Evolutionary conservation across 495 filamentous ascomycete species (phyloP).

Genomic region (Talaromyces proteolyticus): DNA sequence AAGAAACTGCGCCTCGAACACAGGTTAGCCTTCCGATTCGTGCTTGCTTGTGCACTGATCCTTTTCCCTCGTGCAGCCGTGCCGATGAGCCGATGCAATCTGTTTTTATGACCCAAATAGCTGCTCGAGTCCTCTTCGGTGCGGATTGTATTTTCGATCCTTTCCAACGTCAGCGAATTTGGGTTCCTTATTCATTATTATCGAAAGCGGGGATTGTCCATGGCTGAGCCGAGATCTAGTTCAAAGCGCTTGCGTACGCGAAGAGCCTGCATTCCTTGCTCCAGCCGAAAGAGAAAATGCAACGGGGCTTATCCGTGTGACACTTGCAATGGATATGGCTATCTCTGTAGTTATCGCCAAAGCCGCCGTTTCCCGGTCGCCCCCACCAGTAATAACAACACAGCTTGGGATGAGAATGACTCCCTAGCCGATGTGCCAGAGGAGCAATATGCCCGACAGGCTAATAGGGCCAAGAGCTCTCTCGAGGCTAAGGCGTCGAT

Average conservation of each 20-base stretch:
- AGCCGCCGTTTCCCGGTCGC: background rate
- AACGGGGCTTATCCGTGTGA: background rate
- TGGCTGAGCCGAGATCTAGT: background rate
- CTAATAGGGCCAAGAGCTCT: background rate
- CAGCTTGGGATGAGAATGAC: too few species aligned
- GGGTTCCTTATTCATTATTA: background rate
- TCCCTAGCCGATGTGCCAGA: background rate
- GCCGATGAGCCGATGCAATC: too few species aligned
- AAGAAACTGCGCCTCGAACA: too few species aligned
- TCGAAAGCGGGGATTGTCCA: background rate
- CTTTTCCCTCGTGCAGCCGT: too few species aligned
- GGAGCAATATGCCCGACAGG: background rate
- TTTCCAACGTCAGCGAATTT: too few species aligned
- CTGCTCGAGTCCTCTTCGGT: too few species aligned
- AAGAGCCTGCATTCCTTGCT: background rate
- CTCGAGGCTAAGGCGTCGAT: background rate
- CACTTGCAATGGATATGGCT: background rate
- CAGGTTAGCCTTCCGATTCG: too few species aligned
- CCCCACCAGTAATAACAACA: background rate
- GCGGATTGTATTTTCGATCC: background rate
- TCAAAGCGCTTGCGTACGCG: background rate
- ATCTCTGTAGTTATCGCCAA: background rate
- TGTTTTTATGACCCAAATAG: too few species aligned
- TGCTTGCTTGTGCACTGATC: too few species aligned
- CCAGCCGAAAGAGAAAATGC: background rate